Conservation (phyloP, 2,329 filamentous ascomycete genomes). For the Aureobasidium namibiae region DNA sequence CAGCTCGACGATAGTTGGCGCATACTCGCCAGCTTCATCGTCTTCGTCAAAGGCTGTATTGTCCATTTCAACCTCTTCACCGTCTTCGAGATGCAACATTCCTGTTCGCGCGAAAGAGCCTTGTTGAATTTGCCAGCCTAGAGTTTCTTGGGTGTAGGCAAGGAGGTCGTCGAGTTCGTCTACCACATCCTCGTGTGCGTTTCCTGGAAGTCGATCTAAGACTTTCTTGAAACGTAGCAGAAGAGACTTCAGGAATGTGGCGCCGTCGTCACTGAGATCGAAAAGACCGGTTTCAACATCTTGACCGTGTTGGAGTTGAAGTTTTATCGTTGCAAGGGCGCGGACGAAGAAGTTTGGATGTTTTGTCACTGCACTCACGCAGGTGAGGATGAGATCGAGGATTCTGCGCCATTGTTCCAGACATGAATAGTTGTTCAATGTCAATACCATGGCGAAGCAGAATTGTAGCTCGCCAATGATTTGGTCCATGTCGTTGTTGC, state of each 20-base stretch:
- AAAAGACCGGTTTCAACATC: constrained; percentile 55
- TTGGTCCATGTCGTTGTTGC: constrained; percentile 16
- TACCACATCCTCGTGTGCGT: constrained; percentile 37
- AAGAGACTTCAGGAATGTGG: constrained; percentile 43
- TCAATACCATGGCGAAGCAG: constrained; percentile 54
- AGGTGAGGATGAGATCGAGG: constrained; percentile 49
- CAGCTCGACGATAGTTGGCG: constrained; percentile 51
- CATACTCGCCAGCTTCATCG: constrained; percentile 58
- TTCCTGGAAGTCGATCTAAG: constrained; percentile 40
- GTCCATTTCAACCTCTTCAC: constrained; percentile 54
- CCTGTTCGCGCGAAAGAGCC: constrained; percentile 44
- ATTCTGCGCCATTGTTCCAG: constrained; percentile 58
- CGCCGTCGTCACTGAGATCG: constrained; percentile 48
- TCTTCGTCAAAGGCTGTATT: constrained; percentile 43
- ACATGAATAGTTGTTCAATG: constrained; percentile 58
- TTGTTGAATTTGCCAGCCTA: constrained; percentile 50
- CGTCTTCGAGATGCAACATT: constrained; percentile 54
- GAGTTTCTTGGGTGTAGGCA: constrained; percentile 44
- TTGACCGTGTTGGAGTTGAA: constrained; percentile 48
- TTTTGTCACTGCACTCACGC: constrained; percentile 41
- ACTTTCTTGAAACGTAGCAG: constrained; percentile 45
- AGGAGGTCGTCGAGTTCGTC: constrained; percentile 49
- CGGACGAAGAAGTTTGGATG: constrained; percentile 45
- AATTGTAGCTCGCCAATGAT: constrained; percentile 54
- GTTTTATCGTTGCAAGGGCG: constrained; percentile 39